Conservation (phyloP, 208 protist genomes). For the Leishmania guyanensis region DNA sequence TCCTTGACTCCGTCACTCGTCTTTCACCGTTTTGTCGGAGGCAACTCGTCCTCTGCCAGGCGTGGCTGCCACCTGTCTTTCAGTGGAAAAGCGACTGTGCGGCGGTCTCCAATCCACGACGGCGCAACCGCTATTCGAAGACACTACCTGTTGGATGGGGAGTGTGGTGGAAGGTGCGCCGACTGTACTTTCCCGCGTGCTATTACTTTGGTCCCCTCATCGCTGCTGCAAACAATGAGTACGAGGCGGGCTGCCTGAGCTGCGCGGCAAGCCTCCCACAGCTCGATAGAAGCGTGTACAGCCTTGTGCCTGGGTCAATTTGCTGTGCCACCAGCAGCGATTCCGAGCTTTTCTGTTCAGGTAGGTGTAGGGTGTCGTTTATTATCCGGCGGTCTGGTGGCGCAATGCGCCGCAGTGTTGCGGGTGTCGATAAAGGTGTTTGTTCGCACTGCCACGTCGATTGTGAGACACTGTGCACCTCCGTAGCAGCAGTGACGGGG, state of each 20-base stretch:
- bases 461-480: slow-evolving; percentile 51
- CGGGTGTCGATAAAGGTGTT: slow-evolving; percentile 55
- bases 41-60: slow-evolving; percentile 24
- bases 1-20: slow-evolving; percentile 36
- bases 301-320: slow-evolving; percentile 40
- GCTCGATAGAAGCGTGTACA: neutral
- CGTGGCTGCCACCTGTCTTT: slow-evolving; percentile 41
- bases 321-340: slow-evolving; percentile 42
- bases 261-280: slow-evolving; percentile 27
- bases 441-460: slow-evolving; percentile 75
- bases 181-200: slow-evolving; percentile 31
- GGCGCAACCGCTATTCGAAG: slow-evolving; percentile 30
- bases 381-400: slow-evolving; percentile 65
- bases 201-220: slow-evolving; percentile 40
- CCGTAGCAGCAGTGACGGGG: slow-evolving; percentile 24
- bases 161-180: slow-evolving; percentile 55
- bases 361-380: slow-evolving; percentile 59
- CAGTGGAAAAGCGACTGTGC: slow-evolving; percentile 4
- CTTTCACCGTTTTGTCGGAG: slow-evolving; percentile 44
- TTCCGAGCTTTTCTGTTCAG: slow-evolving; percentile 69
- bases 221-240: neutral
- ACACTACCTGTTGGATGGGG: slow-evolving; percentile 41
- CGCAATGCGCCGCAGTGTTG: slow-evolving; percentile 57
- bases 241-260: slow-evolving; percentile 34
- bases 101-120: neutral